Conservation (phyloP, 495 filamentous ascomycete species). For the Schizothecium vesticola region DNA sequence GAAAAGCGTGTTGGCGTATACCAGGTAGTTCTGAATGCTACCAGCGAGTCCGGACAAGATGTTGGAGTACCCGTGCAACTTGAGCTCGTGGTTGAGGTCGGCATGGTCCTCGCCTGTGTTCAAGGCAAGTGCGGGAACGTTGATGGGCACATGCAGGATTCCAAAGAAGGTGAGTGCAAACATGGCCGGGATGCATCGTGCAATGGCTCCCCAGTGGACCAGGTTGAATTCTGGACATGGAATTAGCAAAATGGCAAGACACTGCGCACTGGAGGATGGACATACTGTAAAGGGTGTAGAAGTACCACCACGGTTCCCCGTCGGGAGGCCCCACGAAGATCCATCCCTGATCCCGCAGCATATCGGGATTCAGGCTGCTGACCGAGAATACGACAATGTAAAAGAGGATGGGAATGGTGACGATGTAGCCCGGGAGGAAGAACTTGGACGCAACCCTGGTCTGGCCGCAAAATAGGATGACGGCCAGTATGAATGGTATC, state of each 20-base stretch:
- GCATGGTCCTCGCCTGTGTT: conserved; percentile 87
- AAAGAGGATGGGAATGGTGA: conserved; percentile 72
- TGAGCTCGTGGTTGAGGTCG: conserved; percentile 84
- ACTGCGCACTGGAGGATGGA: neutral
- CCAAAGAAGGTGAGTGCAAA: conserved; percentile 97
- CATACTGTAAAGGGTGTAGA: conserved; percentile 89
- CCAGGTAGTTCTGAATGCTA: conserved; percentile 96
- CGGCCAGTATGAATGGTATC: conserved; percentile 69
- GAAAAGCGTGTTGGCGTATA: conserved; percentile 92
- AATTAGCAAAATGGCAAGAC: neutral
- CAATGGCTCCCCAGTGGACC: conserved; percentile 69
- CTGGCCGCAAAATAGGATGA: conserved; percentile 70
- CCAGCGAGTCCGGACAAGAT: conserved; percentile 77
- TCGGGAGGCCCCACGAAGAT: conserved; percentile 79
- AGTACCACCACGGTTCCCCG: conserved; percentile 91
- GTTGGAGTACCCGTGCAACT: conserved; percentile 90
- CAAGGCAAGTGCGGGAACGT: conserved; percentile 86
- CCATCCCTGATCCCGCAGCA: conserved; percentile 71
- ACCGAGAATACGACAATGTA: conserved; percentile 70
- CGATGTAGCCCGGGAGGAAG: conserved; percentile 81
- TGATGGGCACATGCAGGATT: conserved; percentile 94
- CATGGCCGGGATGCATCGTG: conserved; percentile 89
- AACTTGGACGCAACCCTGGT: conserved; percentile 70
- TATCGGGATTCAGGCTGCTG: conserved; percentile 54
- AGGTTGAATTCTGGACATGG: conserved; percentile 17